Evolutionary conservation across 2,329 filamentous ascomycete genomes (phyloP).

Genomic region (Claviceps sp.): DNA sequence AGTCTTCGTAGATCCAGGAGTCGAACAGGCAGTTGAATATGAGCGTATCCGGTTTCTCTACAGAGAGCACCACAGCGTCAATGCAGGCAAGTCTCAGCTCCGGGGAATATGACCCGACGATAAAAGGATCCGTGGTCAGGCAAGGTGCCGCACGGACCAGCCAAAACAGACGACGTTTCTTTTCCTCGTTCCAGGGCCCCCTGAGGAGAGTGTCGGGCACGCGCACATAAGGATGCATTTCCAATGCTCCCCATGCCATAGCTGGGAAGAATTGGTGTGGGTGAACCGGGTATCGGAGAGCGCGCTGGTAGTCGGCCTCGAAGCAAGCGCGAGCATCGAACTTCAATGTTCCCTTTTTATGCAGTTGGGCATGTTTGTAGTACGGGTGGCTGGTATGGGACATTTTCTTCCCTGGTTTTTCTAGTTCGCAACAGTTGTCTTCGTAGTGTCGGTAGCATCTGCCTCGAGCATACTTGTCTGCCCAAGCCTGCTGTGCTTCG

Average conservation of each 20-base stretch:
- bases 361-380: slow-evolving; percentile 10
- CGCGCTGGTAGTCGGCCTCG: slow-evolving; percentile 22
- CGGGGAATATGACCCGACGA: slow-evolving; percentile 15
- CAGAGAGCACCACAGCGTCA: slow-evolving; percentile 20
- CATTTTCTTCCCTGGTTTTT: no score
- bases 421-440: no score
- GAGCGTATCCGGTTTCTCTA: slow-evolving; percentile 15
- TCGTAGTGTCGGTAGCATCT: slow-evolving; percentile 2
- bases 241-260: slow-evolving; percentile 14
- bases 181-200: slow-evolving; percentile 28
- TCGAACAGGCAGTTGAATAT: slow-evolving; percentile 19
- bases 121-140: slow-evolving; percentile 14
- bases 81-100: slow-evolving; percentile 26
- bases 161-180: slow-evolving; percentile 31
- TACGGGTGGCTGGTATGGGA: background rate
- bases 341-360: slow-evolving; percentile 13
- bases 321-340: slow-evolving; percentile 23
- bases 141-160: slow-evolving; percentile 26
- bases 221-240: slow-evolving; percentile 25
- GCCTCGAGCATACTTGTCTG: no score
- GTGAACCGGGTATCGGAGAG: slow-evolving; percentile 10
- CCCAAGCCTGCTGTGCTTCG: no score
- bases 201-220: slow-evolving; percentile 27
- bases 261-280: slow-evolving; percentile 3
- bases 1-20: slow-evolving; percentile 13